Conservation (phyloP, 345 rosid genomes). For the Rhizophora mangle region DNA sequence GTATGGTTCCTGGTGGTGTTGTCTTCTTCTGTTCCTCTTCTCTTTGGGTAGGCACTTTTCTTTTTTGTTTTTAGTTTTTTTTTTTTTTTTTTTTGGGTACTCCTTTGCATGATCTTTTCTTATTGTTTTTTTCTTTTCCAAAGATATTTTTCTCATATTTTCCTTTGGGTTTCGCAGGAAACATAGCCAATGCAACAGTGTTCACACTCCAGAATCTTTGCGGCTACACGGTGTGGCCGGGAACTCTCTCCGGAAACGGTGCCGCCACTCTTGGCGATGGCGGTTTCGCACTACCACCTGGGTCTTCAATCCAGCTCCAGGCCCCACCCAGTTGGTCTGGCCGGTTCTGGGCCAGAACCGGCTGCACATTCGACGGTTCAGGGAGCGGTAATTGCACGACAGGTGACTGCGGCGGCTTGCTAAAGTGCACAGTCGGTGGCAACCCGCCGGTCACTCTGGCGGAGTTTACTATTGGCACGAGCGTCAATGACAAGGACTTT, state of each 20-base stretch:
- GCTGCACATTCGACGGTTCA: conserved; percentile 64
- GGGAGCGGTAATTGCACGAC: conserved; percentile 68
- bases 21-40: conserved; percentile 25
- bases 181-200: conserved; percentile 44
- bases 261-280: conserved; percentile 62
- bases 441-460: conserved; percentile 63
- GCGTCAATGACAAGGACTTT: conserved; percentile 51
- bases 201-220: conserved; percentile 72
- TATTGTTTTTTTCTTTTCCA: neutral
- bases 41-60: conserved; percentile 17
- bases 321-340: conserved; percentile 88
- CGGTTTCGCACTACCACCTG: conserved; percentile 54
- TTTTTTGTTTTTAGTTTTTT: neutral
- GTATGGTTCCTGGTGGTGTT: conserved; percentile 7
- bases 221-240: conserved; percentile 79
- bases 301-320: conserved; percentile 45
- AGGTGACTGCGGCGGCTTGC: conserved; percentile 72
- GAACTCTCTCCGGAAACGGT: conserved; percentile 43
- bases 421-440: conserved; percentile 75
- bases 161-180: neutral
- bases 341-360: conserved; percentile 83
- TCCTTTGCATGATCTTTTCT: no score
- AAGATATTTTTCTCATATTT: neutral
- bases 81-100: neutral
- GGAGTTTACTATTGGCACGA: conserved; percentile 64